A percentile compares a stretch with the other conserved stretches of the same genome.
Evolutionary conservation across 805 yeast species (phyloP).

Genomic region (Candida tibetensis): DNA sequence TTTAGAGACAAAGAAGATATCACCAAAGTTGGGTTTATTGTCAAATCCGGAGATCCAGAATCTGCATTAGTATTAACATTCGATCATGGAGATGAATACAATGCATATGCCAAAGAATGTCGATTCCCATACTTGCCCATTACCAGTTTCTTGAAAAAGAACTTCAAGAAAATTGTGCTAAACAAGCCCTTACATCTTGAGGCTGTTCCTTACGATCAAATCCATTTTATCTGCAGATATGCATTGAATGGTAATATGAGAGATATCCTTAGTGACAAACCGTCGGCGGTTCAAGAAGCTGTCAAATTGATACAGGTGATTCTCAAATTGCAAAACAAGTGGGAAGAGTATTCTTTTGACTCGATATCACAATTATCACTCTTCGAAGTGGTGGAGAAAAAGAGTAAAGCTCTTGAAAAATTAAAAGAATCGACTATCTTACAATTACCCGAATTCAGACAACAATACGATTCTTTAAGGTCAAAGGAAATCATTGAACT

Average conservation of each 20-base stretch:
- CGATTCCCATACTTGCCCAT: slow-evolving; percentile 39
- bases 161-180: slow-evolving; percentile 36
- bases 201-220: slow-evolving; percentile 36
- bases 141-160: slow-evolving; percentile 28
- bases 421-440: slow-evolving; percentile 25
- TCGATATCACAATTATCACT: slow-evolving; percentile 30
- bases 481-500: slow-evolving; percentile 44
- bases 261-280: slow-evolving; percentile 35
- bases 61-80: slow-evolving; percentile 43
- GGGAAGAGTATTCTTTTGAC: slow-evolving; percentile 45
- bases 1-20: slow-evolving; percentile 48
- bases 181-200: slow-evolving; percentile 33
- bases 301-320: slow-evolving; percentile 32
- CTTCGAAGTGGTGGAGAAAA: slow-evolving; percentile 37
- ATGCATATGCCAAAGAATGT: slow-evolving; percentile 17
- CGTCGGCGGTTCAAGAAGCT: slow-evolving; percentile 34
- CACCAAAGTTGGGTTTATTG: slow-evolving; percentile 52
- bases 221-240: slow-evolving; percentile 46
- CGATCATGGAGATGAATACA: slow-evolving; percentile 38
- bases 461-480: slow-evolving; percentile 45
- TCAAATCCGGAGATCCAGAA: slow-evolving; percentile 38
- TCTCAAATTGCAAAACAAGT: slow-evolving; percentile 36
- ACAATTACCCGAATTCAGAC: slow-evolving; percentile 42
- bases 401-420: slow-evolving; percentile 30
- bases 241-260: slow-evolving; percentile 31